Base-by-base conservation (phyloP, 140 eudicot genomes). In the Stevia rebaudiana region DNA sequence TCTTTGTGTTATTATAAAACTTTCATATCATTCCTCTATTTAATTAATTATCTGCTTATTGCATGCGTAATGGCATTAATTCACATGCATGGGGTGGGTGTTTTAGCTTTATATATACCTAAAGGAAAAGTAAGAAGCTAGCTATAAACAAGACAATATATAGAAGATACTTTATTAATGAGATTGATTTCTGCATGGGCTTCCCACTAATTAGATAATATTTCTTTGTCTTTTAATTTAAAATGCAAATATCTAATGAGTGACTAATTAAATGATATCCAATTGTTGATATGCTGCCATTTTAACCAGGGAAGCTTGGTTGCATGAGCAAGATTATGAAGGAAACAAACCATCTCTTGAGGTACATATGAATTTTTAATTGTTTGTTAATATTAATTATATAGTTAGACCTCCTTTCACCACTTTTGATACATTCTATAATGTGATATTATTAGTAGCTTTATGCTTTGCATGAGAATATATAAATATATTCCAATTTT, bases 281-380 rank as follows among this genome's bases (percentile, higher is more conserved):
- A 24, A 6, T 55, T 42, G 60, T 23, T 72, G 21, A 53, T 63
- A 52, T 53, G 63, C 63, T 58, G 42, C 72, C 62, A 13, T 49
- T 78, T 78, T 70, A 75, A 62, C 84, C 82, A 87, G 95, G 72
- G 95, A 90, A 80, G 88, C 85, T 90, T 87, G 95, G 95, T 83
- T 87, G 91, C 90, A 87, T 79, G 88, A 88, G 65, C 87, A 81
- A 54, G 94, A 86, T 68, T 82, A 68, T 72, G 76, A 71, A 74
- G 87, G 76, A 66, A 76, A 59, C 76, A 68, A 67, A 47, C 74
- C 85, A 75, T 80, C 81, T 74, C 75, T 74, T 82, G 89, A 87
- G 95, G 95, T 91, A 86, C 37, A 70, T 61, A 58, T 33, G 28
- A 24, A 39, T 71, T 35, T 25, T 24, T 37, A 22, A 39, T 70